These are phyloP conservation scores for Scolecobasidium constrictum DNA, from an alignment of 2,329 filamentous ascomycete species.

Conservation along the genomic window DNA sequence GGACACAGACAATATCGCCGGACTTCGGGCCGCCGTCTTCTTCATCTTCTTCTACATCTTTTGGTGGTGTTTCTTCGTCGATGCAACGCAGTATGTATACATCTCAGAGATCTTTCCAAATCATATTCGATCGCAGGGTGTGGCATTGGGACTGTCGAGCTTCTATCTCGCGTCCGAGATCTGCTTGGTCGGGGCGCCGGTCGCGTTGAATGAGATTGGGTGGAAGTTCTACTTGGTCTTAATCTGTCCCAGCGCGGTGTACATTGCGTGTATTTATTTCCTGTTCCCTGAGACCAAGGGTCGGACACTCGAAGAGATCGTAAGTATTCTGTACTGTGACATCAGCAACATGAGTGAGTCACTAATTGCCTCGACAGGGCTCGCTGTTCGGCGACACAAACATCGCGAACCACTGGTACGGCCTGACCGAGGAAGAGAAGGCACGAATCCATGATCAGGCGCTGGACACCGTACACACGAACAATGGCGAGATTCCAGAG, in stretches of 20 bases:
- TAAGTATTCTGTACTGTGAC: no score
- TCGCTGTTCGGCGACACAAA: slow-evolving; percentile 8
- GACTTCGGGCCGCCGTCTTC: slow-evolving; percentile 15
- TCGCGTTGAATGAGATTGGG: slow-evolving; percentile 8
- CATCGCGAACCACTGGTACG: slow-evolving; percentile 8
- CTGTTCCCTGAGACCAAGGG: slow-evolving; percentile 11
- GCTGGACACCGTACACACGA: not conserved
- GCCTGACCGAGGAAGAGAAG: slow-evolving; percentile 9
- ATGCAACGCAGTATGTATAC: slow-evolving; percentile 17
- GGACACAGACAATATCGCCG: slow-evolving; percentile 14
- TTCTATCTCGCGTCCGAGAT: slow-evolving; percentile 10
- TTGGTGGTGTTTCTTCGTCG: slow-evolving; percentile 18
- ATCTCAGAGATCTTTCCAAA: slow-evolving; percentile 18
- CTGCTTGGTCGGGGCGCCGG: slow-evolving; percentile 8
- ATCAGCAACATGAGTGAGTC: no score
- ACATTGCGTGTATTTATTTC: slow-evolving; percentile 9
- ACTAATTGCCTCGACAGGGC: no score
- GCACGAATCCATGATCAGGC: slow-evolving; percentile 3
- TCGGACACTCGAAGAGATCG: slow-evolving; percentile 10
- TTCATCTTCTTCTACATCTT: slow-evolving; percentile 18
- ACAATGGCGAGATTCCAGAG: not conserved
- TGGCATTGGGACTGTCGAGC: slow-evolving; percentile 12
- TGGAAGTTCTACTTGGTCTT: slow-evolving; percentile 12
- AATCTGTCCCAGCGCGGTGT: slow-evolving; percentile 5
- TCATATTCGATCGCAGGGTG: slow-evolving; percentile 16